Conservation (phyloP, 805 yeast genomes). For the Hermanozyma aechmeae region DNA sequence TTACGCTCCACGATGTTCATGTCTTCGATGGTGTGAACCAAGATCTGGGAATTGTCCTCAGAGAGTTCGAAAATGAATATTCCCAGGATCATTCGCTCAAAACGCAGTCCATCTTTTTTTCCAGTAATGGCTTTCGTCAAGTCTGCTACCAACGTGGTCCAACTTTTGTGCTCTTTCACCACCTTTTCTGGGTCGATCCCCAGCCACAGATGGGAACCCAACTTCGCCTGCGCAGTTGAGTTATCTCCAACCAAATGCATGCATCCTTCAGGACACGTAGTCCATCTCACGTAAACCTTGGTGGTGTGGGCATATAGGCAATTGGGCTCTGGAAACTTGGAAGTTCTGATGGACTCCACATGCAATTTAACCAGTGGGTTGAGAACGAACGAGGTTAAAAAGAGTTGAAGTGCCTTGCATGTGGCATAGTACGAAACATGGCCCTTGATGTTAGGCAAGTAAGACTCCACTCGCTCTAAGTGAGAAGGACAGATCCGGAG, state of each 20-base stretch:
- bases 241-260: constrained; percentile 26
- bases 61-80: constrained; percentile 59
- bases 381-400: constrained; percentile 47
- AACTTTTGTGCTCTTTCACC: too few relatives aligned
- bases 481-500: constrained; percentile 51
- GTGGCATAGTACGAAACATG: constrained; percentile 46
- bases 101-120: constrained; percentile 11
- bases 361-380: constrained; percentile 46
- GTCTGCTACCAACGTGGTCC: constrained; percentile 18
- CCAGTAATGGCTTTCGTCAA: constrained; percentile 26
- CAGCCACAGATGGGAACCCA: constrained; percentile 35
- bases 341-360: constrained; percentile 33
- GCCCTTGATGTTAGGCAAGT: constrained; percentile 50
- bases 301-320: constrained; percentile 33
- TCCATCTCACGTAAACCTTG: constrained; percentile 47
- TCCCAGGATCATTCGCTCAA: constrained; percentile 42
- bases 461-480: constrained; percentile 32
- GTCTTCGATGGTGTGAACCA: constrained; percentile 60
- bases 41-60: constrained; percentile 41
- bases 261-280: constrained; percentile 46
- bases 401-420: constrained; percentile 44
- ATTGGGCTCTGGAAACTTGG: constrained; percentile 16
- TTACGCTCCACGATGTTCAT: constrained; percentile 45
- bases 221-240: constrained; percentile 29
- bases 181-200: constrained; percentile 19